Evolutionary conservation across 148 eudicot species (phyloP).

Genomic region (Rhododendron kiyosumense): DNA sequence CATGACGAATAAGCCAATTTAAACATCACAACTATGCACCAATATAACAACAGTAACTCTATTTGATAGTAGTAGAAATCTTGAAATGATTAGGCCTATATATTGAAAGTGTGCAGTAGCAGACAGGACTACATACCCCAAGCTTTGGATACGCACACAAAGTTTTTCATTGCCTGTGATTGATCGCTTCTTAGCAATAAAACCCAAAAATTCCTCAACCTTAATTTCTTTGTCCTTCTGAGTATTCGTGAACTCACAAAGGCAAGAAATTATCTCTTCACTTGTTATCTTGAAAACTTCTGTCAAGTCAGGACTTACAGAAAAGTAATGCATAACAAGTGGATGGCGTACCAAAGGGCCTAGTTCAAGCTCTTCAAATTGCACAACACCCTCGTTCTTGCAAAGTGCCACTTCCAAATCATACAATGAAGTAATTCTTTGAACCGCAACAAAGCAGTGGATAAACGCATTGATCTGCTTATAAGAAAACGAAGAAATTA

Average conservation of each 20-base stretch:
- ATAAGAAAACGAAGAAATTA: constrained; percentile 9
- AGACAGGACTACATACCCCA: constrained; percentile 56
- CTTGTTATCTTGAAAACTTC: constrained; percentile 58
- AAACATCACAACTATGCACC: neutral
- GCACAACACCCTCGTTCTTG: constrained; percentile 57
- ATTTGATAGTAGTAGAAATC: neutral
- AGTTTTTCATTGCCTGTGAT: constrained; percentile 48
- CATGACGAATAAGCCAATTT: neutral
- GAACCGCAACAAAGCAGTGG: constrained; percentile 76
- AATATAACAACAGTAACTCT: neutral
- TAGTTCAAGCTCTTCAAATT: constrained; percentile 77
- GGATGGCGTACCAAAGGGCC: constrained; percentile 80
- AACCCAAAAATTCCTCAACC: constrained; percentile 52
- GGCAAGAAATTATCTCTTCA: constrained; percentile 51
- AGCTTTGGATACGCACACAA: constrained; percentile 70
- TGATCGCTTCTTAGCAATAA: constrained; percentile 53
- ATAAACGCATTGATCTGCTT: constrained; percentile 72
- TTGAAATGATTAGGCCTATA: neutral
- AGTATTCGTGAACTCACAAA: constrained; percentile 30
- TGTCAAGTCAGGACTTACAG: constrained; percentile 38
- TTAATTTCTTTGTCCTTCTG: constrained; percentile 31
- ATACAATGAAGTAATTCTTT: constrained; percentile 58
- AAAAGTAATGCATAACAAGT: constrained; percentile 76
- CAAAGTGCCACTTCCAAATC: constrained; percentile 79
- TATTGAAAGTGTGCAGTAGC: constrained; percentile 6